Evolutionary conservation across 805 yeast genomes (phyloP), one percentile per base, ranked within the genome.

Genomic region (Candida sphagnicola): DNA sequence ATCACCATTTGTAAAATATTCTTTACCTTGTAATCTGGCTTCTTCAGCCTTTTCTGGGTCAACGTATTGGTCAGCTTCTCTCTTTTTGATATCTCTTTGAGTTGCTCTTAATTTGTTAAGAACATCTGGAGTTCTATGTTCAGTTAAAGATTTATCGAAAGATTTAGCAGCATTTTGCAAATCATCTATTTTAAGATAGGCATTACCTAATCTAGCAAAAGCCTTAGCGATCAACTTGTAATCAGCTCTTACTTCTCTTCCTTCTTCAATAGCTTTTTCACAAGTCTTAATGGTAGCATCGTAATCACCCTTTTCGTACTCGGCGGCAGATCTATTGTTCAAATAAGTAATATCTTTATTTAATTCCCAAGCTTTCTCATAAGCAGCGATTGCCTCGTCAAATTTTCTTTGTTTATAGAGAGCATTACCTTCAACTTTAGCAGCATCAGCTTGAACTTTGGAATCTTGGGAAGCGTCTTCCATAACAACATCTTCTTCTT

Each of bases 271-370:
- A 18, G 99, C 98, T 35, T 66, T 65, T 50, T 77, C 68, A 61
- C 96, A 83, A 4, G 97, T 87, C 43, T 73, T 65, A 48, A 93
- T 85, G 29, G 96, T 90, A 8, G 81, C 65, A 41, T 89, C 96
- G 54, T 77, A 85, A 56, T 89, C 96, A 45, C 93, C 96, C 62
- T 90, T 88, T 68, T 93, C 99, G 57, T 66, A 93, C 66, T 93
- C 96, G 24, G 99, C 99, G 41, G 99, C 98, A 28, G 99, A 93
- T 55, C 95, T 80, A 74, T 93, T 93, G 72, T 95, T 93, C 60
- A 93, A 74, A 60, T 85, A 93, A 1, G 98, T 91, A 55, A 91
- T 87, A 59, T 93, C 98, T 56, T 80, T 75, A 65, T 72, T 65
- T 15, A 80, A 59, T 24, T 81, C 84, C 85, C 88, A 93, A 2